Conservation (phyloP, 139 green algal species). For the Medakamo hakoo region DNA sequence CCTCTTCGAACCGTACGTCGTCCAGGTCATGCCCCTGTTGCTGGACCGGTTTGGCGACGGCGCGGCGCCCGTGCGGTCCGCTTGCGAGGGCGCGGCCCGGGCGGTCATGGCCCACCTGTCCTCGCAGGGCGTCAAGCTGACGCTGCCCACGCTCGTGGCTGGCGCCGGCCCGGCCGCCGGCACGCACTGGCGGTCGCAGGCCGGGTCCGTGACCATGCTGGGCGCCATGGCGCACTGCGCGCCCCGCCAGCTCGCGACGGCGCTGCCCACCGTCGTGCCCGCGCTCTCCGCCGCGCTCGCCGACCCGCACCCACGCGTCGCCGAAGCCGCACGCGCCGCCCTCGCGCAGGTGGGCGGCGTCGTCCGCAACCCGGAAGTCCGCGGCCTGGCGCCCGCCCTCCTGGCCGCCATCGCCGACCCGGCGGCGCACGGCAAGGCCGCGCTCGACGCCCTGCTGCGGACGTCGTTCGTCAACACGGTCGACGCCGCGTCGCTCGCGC, state of each 20-base stretch:
- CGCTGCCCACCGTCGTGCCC: constrained; percentile 85
- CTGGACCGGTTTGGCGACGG: constrained; percentile 79
- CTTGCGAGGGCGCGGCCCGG: not conserved
- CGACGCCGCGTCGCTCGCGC: constrained; percentile 73
- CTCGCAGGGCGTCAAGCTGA: constrained; percentile 78
- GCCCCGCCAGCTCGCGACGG: constrained; percentile 82
- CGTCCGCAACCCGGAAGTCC: constrained; percentile 88
- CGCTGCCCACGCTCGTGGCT: constrained; percentile 80
- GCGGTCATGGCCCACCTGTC: constrained; percentile 25
- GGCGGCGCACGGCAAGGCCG: constrained; percentile 42
- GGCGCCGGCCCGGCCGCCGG: constrained; percentile 59
- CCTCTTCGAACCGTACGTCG: constrained; percentile 98
- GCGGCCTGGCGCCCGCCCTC: constrained; percentile 57
- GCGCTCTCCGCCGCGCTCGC: constrained; percentile 52
- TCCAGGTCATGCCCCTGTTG: constrained; percentile 83
- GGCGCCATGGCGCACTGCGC: constrained; percentile 92
- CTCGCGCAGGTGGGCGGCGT: constrained; percentile 77
- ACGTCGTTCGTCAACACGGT: constrained; percentile 93
- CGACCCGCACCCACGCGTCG: constrained; percentile 85
- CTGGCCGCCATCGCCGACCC: constrained; percentile 77
- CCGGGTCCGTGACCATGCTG: constrained; percentile 78
- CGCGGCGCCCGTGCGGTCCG: constrained; percentile 22
- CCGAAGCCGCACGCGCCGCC: constrained; percentile 52
- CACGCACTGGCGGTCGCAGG: constrained; percentile 81
- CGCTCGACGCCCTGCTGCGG: constrained; percentile 57